These are phyloP conservation scores for Aspergillus bertholletiae DNA, from an alignment of 495 filamentous ascomycete genomes.

Conservation along the genomic window DNA sequence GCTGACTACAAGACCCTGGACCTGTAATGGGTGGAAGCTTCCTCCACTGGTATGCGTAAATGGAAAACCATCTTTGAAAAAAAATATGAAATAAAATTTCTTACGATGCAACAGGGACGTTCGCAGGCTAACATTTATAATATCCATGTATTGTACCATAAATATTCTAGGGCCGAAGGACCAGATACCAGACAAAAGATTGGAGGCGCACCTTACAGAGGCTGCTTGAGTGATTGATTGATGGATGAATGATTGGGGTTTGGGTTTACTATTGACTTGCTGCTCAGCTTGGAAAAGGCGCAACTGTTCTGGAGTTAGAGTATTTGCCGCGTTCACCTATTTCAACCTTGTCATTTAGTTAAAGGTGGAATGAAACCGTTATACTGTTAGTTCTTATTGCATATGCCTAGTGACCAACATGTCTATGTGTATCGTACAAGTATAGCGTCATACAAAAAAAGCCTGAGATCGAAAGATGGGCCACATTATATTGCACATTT, in stretches of 20 bases:
- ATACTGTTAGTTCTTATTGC: not conserved
- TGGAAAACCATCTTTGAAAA: slow-evolving; percentile 5
- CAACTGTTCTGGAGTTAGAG: slow-evolving; percentile 22
- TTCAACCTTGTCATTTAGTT: slow-evolving; percentile 4
- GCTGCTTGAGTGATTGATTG: slow-evolving; percentile 1
- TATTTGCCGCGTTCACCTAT: not conserved
- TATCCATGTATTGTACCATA: slow-evolving; percentile 28
- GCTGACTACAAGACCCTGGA: slow-evolving; percentile 48
- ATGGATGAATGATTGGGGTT: slow-evolving; percentile 7
- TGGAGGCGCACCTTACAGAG: not conserved
- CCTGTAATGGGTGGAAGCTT: slow-evolving; percentile 27
- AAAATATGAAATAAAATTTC: not conserved
- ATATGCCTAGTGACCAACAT: not conserved
- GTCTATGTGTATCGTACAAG: too few species aligned
- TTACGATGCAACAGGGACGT: not conserved
- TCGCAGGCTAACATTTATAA: slow-evolving; percentile 12
- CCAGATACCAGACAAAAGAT: slow-evolving; percentile 18
- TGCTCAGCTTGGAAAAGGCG: slow-evolving; percentile 23
- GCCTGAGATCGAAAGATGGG: too few species aligned
- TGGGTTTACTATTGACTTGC: slow-evolving; percentile 7
- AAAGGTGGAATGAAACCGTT: not conserved
- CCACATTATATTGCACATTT: not conserved
- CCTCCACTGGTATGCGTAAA: slow-evolving; percentile 1
- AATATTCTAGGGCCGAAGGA: slow-evolving; percentile 12
- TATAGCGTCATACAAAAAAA: too few species aligned